Evolutionary conservation across 208 protist genomes (phyloP), one percentile per base, ranked within the genome.

Genomic region (Leishmania mexicana): DNA sequence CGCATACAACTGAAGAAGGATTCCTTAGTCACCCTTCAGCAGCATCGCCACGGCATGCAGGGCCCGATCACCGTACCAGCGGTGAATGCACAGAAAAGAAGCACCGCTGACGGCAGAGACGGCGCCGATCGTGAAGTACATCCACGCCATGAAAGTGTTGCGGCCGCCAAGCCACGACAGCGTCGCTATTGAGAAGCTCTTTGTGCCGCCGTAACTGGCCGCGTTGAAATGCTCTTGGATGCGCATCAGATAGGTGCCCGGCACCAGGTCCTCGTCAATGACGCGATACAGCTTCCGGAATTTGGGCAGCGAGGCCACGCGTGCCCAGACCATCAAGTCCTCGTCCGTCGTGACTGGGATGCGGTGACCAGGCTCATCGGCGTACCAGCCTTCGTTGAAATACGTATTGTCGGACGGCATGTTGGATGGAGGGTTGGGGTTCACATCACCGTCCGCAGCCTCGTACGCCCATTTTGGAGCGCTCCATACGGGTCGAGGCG

Each of bases 281-380:
- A 96, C 90, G 54, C 98, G 91, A 87, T 98, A 98, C n/a, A 99
- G 96, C 90, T 99, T 99, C 53, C 98, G 96, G 88, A 99, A 99
- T 42, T 81, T 97, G 47, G 99, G 98, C 38, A 99, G 84, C 28
- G 94, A 97, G 13, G 99, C 98, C 11, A 94, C 92, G 49, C 98
- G 93, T 88, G 99, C 99, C 99, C 99, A 99, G 67, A 99, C 99
- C 81, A 99, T 99, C 53, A 99, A 97, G 85, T 99, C 97, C 84
- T 99, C 96, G 91, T 99, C 97, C 60, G 93, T 97, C 10, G 87
- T 90, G 17, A 95, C 87, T 3, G 96, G 95, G 28, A 98, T 89
- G 62, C 77, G 79, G 81, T 98, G 96, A 1, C 94, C 93, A 10
- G 89, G 82, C 81, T 98, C 96, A 64, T 83, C 84, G 0, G 86